Evolutionary conservation across 805 yeast genomes (phyloP).

Genomic region (Pichia deserticola): DNA sequence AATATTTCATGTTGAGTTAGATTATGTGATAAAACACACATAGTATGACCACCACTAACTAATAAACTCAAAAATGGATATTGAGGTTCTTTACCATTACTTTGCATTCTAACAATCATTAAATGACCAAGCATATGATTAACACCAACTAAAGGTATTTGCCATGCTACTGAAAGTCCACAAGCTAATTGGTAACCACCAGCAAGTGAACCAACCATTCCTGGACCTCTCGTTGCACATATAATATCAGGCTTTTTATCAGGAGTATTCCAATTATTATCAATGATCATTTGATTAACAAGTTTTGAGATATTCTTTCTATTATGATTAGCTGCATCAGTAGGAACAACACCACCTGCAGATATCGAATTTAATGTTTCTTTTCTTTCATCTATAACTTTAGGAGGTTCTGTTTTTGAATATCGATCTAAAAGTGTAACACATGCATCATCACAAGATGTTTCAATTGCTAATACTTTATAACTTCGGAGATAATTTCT

Average conservation of each 20-base stretch:
- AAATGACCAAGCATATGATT: conserved; percentile 96
- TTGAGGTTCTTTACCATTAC: conserved; percentile 36
- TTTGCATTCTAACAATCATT: conserved; percentile 50
- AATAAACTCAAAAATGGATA: conserved; percentile 72
- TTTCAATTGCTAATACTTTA: conserved; percentile 76
- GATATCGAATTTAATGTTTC: conserved; percentile 56
- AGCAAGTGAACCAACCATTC: conserved; percentile 84
- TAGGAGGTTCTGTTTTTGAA: conserved; percentile 32
- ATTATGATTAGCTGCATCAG: conserved; percentile 77
- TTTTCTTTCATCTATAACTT: conserved; percentile 51
- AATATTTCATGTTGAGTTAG: conserved; percentile 63
- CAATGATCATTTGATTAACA: conserved; percentile 37
- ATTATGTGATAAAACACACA: conserved; percentile 62
- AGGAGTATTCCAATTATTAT: conserved; percentile 28
- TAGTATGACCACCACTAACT: conserved; percentile 93
- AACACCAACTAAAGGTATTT: conserved; percentile 75
- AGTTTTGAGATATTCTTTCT: conserved; percentile 47
- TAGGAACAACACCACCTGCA: conserved; percentile 84
- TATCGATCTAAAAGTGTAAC: conserved; percentile 64
- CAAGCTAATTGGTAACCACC: conserved; percentile 80
- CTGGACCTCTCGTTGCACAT: conserved; percentile 94
- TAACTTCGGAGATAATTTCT: conserved; percentile 27
- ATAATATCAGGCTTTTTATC: conserved; percentile 53
- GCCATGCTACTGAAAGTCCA: conserved; percentile 76
- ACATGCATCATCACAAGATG: conserved; percentile 94